Evolutionary conservation across 495 filamentous ascomycete species (phyloP), one percentile per base, ranked within the genome.

Genomic region (Saxophila tyrrhenica): DNA sequence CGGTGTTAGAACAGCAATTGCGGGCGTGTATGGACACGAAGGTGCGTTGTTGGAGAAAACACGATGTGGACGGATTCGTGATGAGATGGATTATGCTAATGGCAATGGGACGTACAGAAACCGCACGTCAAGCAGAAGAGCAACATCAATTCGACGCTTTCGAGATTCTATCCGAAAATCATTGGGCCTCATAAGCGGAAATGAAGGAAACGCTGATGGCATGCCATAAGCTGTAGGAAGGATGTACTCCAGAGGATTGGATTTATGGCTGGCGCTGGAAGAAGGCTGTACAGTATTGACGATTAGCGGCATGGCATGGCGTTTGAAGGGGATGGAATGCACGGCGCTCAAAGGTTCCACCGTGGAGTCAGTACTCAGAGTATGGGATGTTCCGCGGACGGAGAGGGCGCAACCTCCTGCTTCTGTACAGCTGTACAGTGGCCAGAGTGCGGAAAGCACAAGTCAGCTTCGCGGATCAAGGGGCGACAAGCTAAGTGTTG

Each of bases 101-200:
- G 35, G 7, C 13, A 42, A 25, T 10, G 15, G 16, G 20, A 19
- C 20, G 16, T 59, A 57, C 65, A 89, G 77, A 82, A 75, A 75
- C 72, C 83, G 35, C 74, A 77, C 58, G 68, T 74, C n/a, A 71
- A 76, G 62, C 78, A 80, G 68, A 83, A 79, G 75, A 95, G 84
- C 73, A 85, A 81, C 52, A 91, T 97, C 78, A 98, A 98, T 72
- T 95, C 94, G 76, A 90, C 96, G 69, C 70, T 98, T 39, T 78
- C 78, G 63, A 78, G 92, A 57, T 82, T 97, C 73, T 89, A 94
- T 65, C 82, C 86, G 7, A 84, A 82, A 65, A 82, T 98, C 29
- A 78, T 77, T 41, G 72, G 75, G 44, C 81, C 83, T 8, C 78
- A 80, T 61, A 94, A 90, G 75, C 82, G 80, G 72, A 79, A 82